Evolutionary conservation across 208 protist genomes (phyloP).

Genomic region (Trypanosoma melophagium): DNA sequence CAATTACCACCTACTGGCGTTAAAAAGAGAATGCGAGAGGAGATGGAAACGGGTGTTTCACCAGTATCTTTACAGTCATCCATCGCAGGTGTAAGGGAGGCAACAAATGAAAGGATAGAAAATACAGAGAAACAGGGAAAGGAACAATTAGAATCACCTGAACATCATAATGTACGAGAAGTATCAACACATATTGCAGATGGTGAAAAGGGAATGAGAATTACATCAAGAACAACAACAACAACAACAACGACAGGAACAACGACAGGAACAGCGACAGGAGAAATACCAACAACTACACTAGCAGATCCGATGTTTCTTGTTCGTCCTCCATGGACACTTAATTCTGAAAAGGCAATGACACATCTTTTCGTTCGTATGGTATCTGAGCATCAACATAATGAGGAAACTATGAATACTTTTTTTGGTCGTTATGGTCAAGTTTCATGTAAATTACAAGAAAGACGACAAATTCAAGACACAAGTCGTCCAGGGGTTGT

Average conservation of each 20-base stretch:
- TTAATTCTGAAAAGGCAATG: background rate
- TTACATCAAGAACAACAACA: too few relatives aligned
- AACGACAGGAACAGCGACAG: background rate
- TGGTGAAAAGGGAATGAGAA: conserved; percentile 14
- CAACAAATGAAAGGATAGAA: background rate
- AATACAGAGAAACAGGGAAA: conserved; percentile 1
- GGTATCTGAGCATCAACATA: conserved; percentile 51
- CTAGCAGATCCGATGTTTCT: conserved; percentile 32
- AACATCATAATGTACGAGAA: too few relatives aligned
- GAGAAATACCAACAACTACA: background rate
- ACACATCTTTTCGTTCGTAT: conserved; percentile 80
- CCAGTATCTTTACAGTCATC: background rate
- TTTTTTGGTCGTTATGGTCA: conserved; percentile 91
- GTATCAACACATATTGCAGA: background rate
- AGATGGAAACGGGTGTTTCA: background rate
- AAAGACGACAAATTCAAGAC: conserved; percentile 32
- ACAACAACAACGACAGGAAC: too few relatives aligned
- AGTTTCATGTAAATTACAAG: conserved; percentile 55
- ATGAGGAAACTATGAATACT: conserved; percentile 86
- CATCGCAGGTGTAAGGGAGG: background rate
- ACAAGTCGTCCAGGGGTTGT: background rate
- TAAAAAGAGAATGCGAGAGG: conserved; percentile 3
- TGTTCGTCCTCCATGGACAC: conserved; percentile 31
- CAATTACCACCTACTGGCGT: background rate
- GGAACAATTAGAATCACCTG: background rate